phyloP scores from a whole-genome alignment of 805 yeast species.

The Zygosaccharomyces siamensis region DNA sequence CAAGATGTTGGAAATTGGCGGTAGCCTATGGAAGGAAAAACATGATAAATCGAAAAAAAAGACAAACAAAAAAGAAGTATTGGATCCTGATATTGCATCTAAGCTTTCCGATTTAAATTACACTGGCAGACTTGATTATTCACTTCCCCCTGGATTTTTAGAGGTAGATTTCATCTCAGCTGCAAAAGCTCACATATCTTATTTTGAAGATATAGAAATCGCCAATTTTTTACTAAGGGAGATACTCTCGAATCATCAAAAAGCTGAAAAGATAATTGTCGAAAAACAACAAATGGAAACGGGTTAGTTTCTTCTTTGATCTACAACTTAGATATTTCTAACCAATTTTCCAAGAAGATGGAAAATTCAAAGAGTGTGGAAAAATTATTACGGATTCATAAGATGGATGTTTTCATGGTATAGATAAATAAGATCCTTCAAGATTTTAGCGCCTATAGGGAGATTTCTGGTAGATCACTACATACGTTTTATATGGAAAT shows the following conservation, averaged over 20 bases:
- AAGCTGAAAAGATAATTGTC: not conserved
- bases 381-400: not conserved
- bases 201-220: slow-evolving; percentile 81
- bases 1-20: slow-evolving; percentile 29
- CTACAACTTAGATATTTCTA: not conserved
- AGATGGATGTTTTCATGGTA: not conserved
- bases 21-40: slow-evolving; percentile 17
- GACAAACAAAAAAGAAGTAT: slow-evolving; percentile 21
- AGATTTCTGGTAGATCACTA: not conserved
- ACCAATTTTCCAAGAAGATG: not conserved
- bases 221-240: slow-evolving; percentile 73
- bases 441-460: not conserved
- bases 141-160: slow-evolving; percentile 69
- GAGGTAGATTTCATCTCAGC: slow-evolving; percentile 79
- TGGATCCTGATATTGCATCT: slow-evolving; percentile 30
- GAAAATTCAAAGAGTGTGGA: not conserved
- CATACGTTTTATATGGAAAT: not conserved
- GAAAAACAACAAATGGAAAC: not conserved
- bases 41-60: not conserved
- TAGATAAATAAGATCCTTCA: not conserved
- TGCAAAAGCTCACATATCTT: slow-evolving; percentile 80
- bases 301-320: not conserved
- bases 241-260: slow-evolving; percentile 27
- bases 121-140: slow-evolving; percentile 77
- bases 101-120: slow-evolving; percentile 51